Evolutionary conservation across 2,329 filamentous ascomycete species (phyloP).

Genomic region (Hysterium pulicare): DNA sequence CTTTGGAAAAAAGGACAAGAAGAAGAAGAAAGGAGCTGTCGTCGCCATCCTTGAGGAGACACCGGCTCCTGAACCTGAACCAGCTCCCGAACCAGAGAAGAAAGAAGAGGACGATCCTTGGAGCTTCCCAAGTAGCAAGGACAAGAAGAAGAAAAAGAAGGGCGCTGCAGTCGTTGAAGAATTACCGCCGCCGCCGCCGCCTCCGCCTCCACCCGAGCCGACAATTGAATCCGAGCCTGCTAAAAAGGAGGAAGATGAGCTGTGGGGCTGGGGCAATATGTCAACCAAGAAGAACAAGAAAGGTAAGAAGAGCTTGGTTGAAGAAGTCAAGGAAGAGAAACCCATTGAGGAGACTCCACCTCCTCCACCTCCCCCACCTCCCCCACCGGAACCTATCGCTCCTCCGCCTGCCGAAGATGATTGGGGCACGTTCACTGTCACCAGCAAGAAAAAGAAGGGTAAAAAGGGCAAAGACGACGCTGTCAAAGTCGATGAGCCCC

Average conservation of each 20-base stretch:
- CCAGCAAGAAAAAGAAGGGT: constrained; percentile 23
- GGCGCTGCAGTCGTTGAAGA: constrained; percentile 14
- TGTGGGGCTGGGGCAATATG: constrained; percentile 21
- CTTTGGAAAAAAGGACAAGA: constrained; percentile 26
- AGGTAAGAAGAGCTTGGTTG: constrained; percentile 21
- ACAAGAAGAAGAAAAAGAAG: constrained; percentile 38
- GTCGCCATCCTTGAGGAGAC: constrained; percentile 27
- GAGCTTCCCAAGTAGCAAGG: constrained; percentile 15
- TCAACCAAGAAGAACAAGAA: constrained; percentile 26
- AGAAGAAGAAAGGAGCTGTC: constrained; percentile 21
- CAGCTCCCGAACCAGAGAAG: constrained; percentile 13
- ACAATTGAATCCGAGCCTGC: constrained; percentile 28
- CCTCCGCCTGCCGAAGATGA: constrained; percentile 9
- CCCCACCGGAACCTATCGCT: constrained; percentile 9
- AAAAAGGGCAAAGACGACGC: constrained; percentile 27
- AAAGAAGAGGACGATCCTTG: constrained; percentile 28
- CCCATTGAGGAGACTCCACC: constrained; percentile 16
- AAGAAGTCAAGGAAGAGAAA: constrained; percentile 15
- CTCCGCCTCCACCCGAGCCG: constrained; percentile 17
- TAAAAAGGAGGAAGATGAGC: constrained; percentile 27
- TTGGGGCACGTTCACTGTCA: constrained; percentile 15
- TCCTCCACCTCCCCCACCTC: constrained; percentile 14
- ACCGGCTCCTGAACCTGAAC: constrained; percentile 16
- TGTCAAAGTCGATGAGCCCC: constrained; percentile 10
- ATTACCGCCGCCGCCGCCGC: too few relatives aligned